A percentile compares a stretch with the other conserved stretches of the same genome.
phyloP scores from a whole-genome alignment of 805 yeast species.

The Schwanniomyces sp. region DNA sequence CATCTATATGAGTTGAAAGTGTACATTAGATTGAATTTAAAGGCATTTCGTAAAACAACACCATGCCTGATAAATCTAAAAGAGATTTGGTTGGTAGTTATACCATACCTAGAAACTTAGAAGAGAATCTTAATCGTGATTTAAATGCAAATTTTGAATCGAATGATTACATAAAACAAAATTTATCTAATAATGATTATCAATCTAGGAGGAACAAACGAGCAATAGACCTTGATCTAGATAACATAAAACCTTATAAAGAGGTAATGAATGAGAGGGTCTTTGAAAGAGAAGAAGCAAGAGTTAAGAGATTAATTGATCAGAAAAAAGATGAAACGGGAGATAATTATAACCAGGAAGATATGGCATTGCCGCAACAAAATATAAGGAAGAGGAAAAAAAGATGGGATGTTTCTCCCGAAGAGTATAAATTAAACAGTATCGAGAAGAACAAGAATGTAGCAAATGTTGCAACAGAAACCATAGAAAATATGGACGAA shows the following conservation, averaged over 20 bases:
- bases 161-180: slow-evolving; percentile 13
- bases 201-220: slow-evolving; percentile 26
- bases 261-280: slow-evolving; percentile 43
- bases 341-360: not conserved
- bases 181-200: slow-evolving; percentile 25
- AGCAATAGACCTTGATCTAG: slow-evolving; percentile 22
- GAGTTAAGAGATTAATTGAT: slow-evolving; percentile 22
- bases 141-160: slow-evolving; percentile 15
- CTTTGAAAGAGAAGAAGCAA: slow-evolving; percentile 34
- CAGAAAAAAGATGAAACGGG: slow-evolving; percentile 12
- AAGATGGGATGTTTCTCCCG: slow-evolving; percentile 48
- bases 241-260: slow-evolving; percentile 34
- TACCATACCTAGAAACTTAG: slow-evolving; percentile 29
- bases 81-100: slow-evolving; percentile 27
- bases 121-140: slow-evolving; percentile 23
- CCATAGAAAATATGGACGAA: not conserved
- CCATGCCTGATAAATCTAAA: slow-evolving; percentile 8
- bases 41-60: slow-evolving; percentile 25
- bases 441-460: not conserved
- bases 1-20: not conserved
- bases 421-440: slow-evolving; percentile 19
- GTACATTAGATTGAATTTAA: slow-evolving; percentile 9
- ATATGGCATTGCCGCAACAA: not conserved
- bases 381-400: slow-evolving; percentile 26
- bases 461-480: slow-evolving; percentile 2